Base-by-base conservation (phyloP, 177 flowering plant genomes). In the Telopea speciosissima region DNA sequence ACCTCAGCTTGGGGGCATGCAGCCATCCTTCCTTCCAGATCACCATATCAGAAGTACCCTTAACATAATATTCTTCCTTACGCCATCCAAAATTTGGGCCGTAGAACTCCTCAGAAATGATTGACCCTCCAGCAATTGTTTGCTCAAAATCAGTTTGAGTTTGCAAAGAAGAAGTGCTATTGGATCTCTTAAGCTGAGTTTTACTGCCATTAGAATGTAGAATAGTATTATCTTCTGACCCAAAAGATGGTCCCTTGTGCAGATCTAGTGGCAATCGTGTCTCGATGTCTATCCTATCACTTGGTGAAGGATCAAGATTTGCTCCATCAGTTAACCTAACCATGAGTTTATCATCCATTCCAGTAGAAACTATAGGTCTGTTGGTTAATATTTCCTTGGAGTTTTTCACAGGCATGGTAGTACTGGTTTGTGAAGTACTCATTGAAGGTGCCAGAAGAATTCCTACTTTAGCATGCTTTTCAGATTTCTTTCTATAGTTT, bases 141-240 rank as follows among this genome's bases (percentile, higher is more conserved):
- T 69, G 72, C 67, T 76, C 77, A 26, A 26, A 49, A 59, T 70
- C 78, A 72, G 81, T 68, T 63, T 78, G 69, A 63, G 42, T 63
- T 63, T 72, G 81, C 74, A 93, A 78, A 74, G 80, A 87, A 78
- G 97, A 85, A 62, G 96, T 84, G 78, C 99, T 95, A 74, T 68
- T 88, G 63, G 99, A 89, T 77, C 90, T 86, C 77, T 83, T 89
- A 62, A 86, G 86, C 67, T 72, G 75, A 75, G 54, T 79, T 72
- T 66, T 86, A 73, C 66, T 85, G 56, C 75, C 91, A 79, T 69
- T 67, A 66, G 71, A 72, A 78, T 73, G 52, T 44, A 22, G 65
- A 69, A 22, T 31, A 14, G 42, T 63, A 66, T 64, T 33, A 66
- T 75, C 67, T 58, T 70, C 76, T 69, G 75, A 67, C 40, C 67